These are phyloP conservation scores for Wickerhamomyces sydowiorum DNA, from an alignment of 805 yeast species.

Conservation along the genomic window DNA sequence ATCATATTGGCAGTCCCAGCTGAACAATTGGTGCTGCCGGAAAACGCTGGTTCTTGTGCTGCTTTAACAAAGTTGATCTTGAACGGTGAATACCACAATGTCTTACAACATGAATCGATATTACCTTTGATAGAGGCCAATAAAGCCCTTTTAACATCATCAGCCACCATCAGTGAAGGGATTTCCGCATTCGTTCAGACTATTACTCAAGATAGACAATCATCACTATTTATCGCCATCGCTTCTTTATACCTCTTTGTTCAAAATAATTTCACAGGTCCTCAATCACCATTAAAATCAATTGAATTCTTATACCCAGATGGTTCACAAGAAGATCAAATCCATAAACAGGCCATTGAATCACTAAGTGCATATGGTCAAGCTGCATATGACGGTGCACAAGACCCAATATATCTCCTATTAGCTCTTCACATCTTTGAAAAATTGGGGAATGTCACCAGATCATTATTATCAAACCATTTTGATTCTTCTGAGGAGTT, in stretches of 20 bases:
- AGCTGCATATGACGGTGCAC: conserved; percentile 57
- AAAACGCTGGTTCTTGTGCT: conserved; percentile 7
- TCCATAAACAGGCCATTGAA: conserved; percentile 25
- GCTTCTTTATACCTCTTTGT: conserved; percentile 62
- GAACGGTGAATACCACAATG: conserved; percentile 17
- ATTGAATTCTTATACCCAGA: conserved; percentile 22
- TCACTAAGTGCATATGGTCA: conserved; percentile 59
- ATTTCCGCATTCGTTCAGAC: conserved; percentile 2
- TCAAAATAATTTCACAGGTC: conserved; percentile 82
- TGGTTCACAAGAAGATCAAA: conserved; percentile 5
- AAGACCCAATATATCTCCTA: conserved; percentile 40
- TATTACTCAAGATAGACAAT: conserved; percentile 5
- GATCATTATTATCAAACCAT: conserved; percentile 24
- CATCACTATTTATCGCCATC: conserved; percentile 31
- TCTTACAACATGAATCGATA: conserved; percentile 5
- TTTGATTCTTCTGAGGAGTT: conserved; percentile 24
- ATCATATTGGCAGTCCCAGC: background rate
- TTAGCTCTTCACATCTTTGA: conserved; percentile 41
- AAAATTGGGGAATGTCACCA: conserved; percentile 24
- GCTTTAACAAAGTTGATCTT: conserved; percentile 9
- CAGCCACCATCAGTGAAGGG: conserved; percentile 7
- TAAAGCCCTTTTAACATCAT: background rate
- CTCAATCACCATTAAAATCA: conserved; percentile 41
- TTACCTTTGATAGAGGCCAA: conserved; percentile 2
- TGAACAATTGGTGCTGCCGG: conserved; percentile 1